phyloP scores from a whole-genome alignment of 805 yeast genomes.

The Kockiozyma suomiensis region DNA sequence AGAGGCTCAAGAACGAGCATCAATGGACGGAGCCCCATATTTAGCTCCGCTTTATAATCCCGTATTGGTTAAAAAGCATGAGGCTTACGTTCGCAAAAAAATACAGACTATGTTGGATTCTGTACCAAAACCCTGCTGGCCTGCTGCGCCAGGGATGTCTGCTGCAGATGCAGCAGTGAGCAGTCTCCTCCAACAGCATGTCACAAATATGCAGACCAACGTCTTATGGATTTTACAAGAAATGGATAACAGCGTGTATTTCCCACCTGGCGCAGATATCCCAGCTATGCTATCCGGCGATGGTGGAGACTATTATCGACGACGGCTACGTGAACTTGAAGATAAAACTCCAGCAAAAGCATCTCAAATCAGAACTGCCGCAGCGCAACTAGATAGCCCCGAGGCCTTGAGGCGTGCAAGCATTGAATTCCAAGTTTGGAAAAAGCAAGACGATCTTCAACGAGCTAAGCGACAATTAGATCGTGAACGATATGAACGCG shows the following conservation, averaged over 20 bases:
- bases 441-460: conserved; percentile 18
- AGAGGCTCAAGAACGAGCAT: conserved; percentile 21
- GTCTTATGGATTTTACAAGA: conserved; percentile 30
- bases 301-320: conserved; percentile 18
- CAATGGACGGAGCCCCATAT: conserved; percentile 25
- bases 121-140: conserved; percentile 23
- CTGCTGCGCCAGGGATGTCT: conserved; percentile 15
- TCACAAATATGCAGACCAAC: conserved; percentile 21
- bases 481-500: conserved; percentile 29
- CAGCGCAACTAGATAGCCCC: conserved; percentile 21
- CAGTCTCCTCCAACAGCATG: background rate
- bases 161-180: conserved; percentile 1
- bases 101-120: conserved; percentile 22
- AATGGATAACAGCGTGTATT: conserved; percentile 25
- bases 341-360: conserved; percentile 11
- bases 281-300: conserved; percentile 16
- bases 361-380: conserved; percentile 11
- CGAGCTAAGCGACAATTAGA: conserved; percentile 27
- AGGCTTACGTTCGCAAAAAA: conserved; percentile 32
- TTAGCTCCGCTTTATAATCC: conserved; percentile 31
- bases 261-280: conserved; percentile 30
- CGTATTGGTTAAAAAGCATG: conserved; percentile 31
- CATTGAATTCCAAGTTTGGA: conserved; percentile 27
- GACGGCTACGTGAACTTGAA: conserved; percentile 19
- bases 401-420: conserved; percentile 16